Evolutionary conservation across 805 yeast species (phyloP), one percentile per base, ranked within the genome.

Genomic region (Candida vaughaniae): DNA sequence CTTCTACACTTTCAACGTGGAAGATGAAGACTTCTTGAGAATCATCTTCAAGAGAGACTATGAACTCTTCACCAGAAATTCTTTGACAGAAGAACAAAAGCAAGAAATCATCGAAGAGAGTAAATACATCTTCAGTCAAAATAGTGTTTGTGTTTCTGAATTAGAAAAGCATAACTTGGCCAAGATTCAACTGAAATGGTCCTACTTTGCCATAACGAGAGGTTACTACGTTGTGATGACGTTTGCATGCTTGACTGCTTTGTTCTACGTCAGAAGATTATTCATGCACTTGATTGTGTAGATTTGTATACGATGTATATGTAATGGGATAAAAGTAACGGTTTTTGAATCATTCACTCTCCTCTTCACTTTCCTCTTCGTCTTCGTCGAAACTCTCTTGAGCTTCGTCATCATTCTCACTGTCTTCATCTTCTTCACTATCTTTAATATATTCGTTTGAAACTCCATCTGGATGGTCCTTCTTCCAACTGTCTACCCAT

Each of bases 401-500:
- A 17, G 25, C 29, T 26, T 36, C 40, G 11, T 23, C 28, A 5
- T 45, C 43, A 19, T 39, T 42, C 20, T 43, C 42, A 14, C 38
- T 39, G 2, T 48, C 51, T 7, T 36, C 56, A 6, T 33, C 44
- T 2, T 39, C 41, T 10, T 47, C 51, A 4, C 46, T 53, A 8
- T 33, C 44, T 6, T 38, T 52, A 9, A 19, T 42, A 6, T 14
- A 48, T 32, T 53, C 66, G 36, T 59, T 62, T 29, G 59, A 48
- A 5, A 59, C 68, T 2, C 69, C 69, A 2, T 57, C 45, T 10
- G 52, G 51, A 39, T 58, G 64, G 55, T 85, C 85, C 26, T 64
- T 56, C 18, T 72, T 60, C 98, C 98, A 93, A 48, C 74, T 73
- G 28, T 75, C 73, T 15, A 75, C 67, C 98, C 99, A 93, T 6